A percentile compares a stretch with the other conserved stretches of the same genome.
These are phyloP conservation scores for Aspergillus ibericus DNA, from an alignment of 2,329 filamentous ascomycete genomes.

Conservation along the genomic window DNA sequence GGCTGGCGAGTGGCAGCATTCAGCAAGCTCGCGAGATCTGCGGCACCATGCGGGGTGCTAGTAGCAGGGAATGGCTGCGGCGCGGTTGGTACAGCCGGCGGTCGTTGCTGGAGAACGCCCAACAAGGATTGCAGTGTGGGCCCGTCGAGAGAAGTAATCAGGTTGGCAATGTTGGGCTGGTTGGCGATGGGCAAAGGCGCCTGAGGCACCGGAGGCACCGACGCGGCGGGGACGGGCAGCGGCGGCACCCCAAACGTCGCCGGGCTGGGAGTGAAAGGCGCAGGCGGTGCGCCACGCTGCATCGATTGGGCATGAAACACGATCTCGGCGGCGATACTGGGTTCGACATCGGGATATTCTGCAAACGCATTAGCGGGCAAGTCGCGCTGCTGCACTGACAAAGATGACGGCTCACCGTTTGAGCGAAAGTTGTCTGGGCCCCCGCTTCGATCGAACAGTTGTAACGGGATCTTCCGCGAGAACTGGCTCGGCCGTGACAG, in stretches of 20 bases:
- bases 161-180: slow-evolving; percentile 58
- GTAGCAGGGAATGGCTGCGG: slow-evolving; percentile 37
- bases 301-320: slow-evolving; percentile 60
- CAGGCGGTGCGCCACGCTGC: slow-evolving; percentile 37
- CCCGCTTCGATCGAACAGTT: slow-evolving; percentile 78
- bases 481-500: slow-evolving; percentile 69
- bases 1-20: slow-evolving; percentile 40
- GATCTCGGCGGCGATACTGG: slow-evolving; percentile 75
- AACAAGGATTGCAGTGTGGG: slow-evolving; percentile 70
- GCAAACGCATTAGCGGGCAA: slow-evolving; percentile 13
- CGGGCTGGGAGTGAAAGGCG: slow-evolving; percentile 38
- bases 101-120: slow-evolving; percentile 55
- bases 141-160: slow-evolving; percentile 69
- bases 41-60: slow-evolving; percentile 32
- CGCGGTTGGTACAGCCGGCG: slow-evolving; percentile 37
- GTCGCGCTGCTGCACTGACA: neutral
- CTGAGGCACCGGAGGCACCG: slow-evolving; percentile 34
- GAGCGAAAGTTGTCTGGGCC: slow-evolving; percentile 76
- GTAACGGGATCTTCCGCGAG: slow-evolving; percentile 72
- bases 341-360: slow-evolving; percentile 83
- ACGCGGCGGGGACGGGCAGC: slow-evolving; percentile 30
- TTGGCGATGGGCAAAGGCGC: slow-evolving; percentile 36
- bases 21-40: slow-evolving; percentile 45
- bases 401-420: slow-evolving; percentile 54
- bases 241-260: slow-evolving; percentile 38